Evolutionary conservation across 805 yeast genomes (phyloP).

Genomic region (Pichia eremophila): DNA sequence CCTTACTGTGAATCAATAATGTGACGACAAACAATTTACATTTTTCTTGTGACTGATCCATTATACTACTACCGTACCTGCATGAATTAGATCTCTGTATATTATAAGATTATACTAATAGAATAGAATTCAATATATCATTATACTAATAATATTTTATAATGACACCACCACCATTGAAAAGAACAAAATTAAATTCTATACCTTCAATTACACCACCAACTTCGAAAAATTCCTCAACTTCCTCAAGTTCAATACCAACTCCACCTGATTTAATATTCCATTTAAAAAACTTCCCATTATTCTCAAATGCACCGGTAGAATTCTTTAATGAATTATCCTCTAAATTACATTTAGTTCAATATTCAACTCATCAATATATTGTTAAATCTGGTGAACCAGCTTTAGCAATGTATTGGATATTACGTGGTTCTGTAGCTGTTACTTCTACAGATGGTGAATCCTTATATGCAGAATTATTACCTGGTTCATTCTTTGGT

Average conservation of each 20-base stretch:
- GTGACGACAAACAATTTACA: too few species aligned
- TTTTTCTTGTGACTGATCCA: too few species aligned
- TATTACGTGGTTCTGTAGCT: conserved; percentile 64
- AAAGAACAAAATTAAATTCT: not conserved
- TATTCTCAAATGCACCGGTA: conserved; percentile 59
- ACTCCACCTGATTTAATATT: conserved; percentile 47
- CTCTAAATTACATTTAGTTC: conserved; percentile 46
- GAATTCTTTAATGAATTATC: conserved; percentile 54
- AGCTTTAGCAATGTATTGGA: conserved; percentile 73
- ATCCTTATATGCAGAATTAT: conserved; percentile 59
- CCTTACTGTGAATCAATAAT: too few species aligned
- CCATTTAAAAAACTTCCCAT: conserved; percentile 47
- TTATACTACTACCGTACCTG: too few species aligned
- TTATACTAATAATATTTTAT: too few species aligned
- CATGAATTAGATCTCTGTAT: too few species aligned
- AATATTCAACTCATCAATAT: conserved; percentile 58
- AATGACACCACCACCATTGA: not conserved
- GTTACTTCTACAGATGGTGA: conserved; percentile 75
- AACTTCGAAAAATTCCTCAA: not conserved
- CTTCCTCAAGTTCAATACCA: not conserved
- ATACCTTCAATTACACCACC: not conserved
- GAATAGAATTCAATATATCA: too few species aligned
- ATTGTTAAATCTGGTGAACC: conserved; percentile 66
- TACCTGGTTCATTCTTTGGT: conserved; percentile 66
- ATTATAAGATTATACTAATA: too few species aligned